Evolutionary conservation across 148 eudicot genomes (phyloP).

Genomic region (Cornus florida): DNA sequence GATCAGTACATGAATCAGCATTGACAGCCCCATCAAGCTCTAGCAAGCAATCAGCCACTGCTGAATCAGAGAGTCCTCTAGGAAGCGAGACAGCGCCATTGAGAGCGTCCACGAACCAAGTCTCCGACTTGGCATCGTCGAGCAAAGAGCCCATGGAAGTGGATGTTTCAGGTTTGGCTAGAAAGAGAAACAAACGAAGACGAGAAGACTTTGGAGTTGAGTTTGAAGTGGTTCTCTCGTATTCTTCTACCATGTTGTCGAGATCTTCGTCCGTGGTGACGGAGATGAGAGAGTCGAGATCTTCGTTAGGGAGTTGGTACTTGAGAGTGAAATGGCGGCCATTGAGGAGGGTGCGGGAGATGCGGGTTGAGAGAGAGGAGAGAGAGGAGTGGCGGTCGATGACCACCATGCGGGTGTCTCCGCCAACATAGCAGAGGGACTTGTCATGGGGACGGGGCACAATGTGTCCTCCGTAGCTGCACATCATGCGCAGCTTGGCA

Average conservation of each 20-base stretch:
- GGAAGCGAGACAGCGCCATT: constrained; percentile 51
- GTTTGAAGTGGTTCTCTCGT: constrained; percentile 38
- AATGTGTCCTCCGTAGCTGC: constrained; percentile 88
- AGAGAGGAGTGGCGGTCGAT: constrained; percentile 56
- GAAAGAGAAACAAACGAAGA: constrained; percentile 59
- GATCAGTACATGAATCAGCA: neutral
- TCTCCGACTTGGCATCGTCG: constrained; percentile 67
- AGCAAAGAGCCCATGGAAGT: constrained; percentile 65
- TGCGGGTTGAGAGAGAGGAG: constrained; percentile 38
- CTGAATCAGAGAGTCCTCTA: constrained; percentile 66
- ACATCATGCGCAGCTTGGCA: constrained; percentile 74
- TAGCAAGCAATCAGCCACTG: constrained; percentile 45
- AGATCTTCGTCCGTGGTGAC: constrained; percentile 68
- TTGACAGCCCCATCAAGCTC: constrained; percentile 30
- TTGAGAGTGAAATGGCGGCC: constrained; percentile 58
- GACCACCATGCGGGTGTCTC: constrained; percentile 73
- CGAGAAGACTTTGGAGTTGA: constrained; percentile 31
- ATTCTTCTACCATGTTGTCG: constrained; percentile 79
- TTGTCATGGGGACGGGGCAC: constrained; percentile 82
- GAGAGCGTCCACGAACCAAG: constrained; percentile 80
- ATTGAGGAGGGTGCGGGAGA: constrained; percentile 54
- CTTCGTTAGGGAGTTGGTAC: constrained; percentile 85
- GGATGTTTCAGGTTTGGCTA: constrained; percentile 61
- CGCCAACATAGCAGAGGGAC: constrained; percentile 74
- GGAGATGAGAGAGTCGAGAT: constrained; percentile 74